Conservation (phyloP, 2,329 filamentous ascomycete species). For the Fonsecaea erecta region DNA sequence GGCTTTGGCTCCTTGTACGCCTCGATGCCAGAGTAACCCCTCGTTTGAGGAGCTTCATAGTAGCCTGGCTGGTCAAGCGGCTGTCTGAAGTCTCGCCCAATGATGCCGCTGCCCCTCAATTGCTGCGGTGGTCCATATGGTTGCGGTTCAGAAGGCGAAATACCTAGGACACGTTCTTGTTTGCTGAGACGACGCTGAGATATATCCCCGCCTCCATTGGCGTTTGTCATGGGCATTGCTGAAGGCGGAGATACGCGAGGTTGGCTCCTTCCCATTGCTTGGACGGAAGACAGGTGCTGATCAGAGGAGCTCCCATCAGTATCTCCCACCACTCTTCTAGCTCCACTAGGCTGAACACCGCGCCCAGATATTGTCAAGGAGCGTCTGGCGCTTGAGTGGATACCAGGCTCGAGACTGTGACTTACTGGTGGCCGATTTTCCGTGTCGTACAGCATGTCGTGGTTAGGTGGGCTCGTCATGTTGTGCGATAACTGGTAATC, state of each 20-base stretch:
- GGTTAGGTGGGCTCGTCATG: constrained; percentile 21
- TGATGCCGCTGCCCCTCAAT: constrained; percentile 34
- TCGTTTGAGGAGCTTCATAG: not conserved
- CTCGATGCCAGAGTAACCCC: constrained; percentile 42
- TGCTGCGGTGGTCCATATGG: constrained; percentile 22
- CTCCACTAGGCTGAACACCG: not conserved
- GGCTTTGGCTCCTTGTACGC: constrained; percentile 41
- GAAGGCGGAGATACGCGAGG: not conserved
- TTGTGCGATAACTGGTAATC: constrained; percentile 21
- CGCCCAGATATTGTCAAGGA: constrained; percentile 27
- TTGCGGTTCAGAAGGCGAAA: constrained; percentile 21
- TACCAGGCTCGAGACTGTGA: constrained; percentile 24
- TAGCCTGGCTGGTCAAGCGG: not conserved
- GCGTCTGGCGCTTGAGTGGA: constrained; percentile 24
- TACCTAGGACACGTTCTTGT: constrained; percentile 33
- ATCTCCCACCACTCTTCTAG: not conserved
- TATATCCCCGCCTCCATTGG: constrained; percentile 6
- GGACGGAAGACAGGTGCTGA: constrained; percentile 9
- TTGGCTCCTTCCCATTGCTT: not conserved
- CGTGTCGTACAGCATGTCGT: constrained; percentile 34
- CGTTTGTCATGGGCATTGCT: constrained; percentile 1
- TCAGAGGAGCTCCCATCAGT: constrained; percentile 11
- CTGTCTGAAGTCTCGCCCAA: constrained; percentile 25
- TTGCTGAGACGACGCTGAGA: constrained; percentile 33
- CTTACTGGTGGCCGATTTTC: constrained; percentile 26